phyloP scores from a whole-genome alignment of 1,139 yeast genomes.

The Diutina neorugosa region DNA sequence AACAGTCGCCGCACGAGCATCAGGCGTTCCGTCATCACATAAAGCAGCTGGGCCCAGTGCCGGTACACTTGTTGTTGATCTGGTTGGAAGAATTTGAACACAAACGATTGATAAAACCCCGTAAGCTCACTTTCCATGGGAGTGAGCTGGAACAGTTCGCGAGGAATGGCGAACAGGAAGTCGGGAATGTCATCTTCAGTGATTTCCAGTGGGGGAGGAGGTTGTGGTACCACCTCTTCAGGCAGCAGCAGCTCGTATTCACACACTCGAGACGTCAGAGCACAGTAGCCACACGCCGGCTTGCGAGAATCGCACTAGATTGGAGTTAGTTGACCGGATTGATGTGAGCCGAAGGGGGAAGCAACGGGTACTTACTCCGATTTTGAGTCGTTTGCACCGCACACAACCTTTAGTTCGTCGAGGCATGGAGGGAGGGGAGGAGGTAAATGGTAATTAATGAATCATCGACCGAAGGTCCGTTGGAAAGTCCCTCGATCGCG shows the following conservation, averaged over 20 bases:
- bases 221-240: background rate
- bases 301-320: background rate
- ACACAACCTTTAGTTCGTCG: conserved; percentile 1
- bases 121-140: background rate
- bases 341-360: too few species aligned
- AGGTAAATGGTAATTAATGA: background rate
- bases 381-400: background rate
- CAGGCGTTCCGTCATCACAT: background rate
- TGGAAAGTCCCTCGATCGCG: background rate
- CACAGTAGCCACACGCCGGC: conserved; percentile 2
- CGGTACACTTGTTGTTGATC: background rate
- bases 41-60: background rate
- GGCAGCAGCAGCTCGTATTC: background rate
- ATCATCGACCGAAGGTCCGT: background rate
- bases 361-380: background rate
- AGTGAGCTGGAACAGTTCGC: background rate
- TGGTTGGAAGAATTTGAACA: background rate
- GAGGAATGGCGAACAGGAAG: background rate
- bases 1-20: background rate
- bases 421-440: background rate
- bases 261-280: background rate
- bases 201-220: background rate
- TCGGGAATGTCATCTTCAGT: background rate
- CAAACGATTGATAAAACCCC: background rate
- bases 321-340: background rate